Conservation (phyloP, 176 grass and related monocot genomes). For the Canna indica region DNA sequence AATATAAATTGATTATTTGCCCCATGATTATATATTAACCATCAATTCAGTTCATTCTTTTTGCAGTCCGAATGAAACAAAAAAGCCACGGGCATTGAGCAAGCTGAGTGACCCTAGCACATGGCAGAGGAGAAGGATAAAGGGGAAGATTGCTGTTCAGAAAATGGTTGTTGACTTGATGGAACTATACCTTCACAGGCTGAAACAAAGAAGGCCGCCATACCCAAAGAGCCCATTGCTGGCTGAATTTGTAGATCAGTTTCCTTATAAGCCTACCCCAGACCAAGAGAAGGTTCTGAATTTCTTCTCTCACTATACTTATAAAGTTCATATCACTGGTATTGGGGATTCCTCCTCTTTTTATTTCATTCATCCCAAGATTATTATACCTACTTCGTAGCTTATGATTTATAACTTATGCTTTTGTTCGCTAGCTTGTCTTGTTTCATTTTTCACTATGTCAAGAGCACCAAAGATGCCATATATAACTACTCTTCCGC, state of each 20-base stretch:
- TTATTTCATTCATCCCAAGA: not conserved
- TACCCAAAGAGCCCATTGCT: constrained; percentile 41
- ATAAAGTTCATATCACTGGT: not conserved
- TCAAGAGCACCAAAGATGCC: not conserved
- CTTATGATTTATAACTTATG: not conserved
- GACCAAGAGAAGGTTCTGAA: constrained; percentile 86
- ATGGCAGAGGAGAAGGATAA: constrained; percentile 83
- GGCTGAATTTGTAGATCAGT: constrained; percentile 65
- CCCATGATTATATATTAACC: constrained; percentile 29
- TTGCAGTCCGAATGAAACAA: constrained; percentile 81
- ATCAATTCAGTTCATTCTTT: constrained; percentile 50
- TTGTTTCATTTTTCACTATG: not conserved
- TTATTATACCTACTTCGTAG: not conserved
- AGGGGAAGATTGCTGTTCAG: constrained; percentile 93
- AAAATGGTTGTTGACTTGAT: constrained; percentile 96
- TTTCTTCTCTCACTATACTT: not conserved
- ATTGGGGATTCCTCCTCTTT: not conserved
- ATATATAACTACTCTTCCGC: not conserved
- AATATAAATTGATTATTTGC: not conserved
- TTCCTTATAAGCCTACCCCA: constrained; percentile 79
- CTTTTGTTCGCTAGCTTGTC: not conserved
- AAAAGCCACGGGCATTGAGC: constrained; percentile 62
- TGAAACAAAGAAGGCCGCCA: constrained; percentile 65
- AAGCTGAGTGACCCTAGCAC: constrained; percentile 66
- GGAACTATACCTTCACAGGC: constrained; percentile 84